Evolutionary conservation across 805 yeast genomes (phyloP).

Genomic region (Candida piceae): DNA sequence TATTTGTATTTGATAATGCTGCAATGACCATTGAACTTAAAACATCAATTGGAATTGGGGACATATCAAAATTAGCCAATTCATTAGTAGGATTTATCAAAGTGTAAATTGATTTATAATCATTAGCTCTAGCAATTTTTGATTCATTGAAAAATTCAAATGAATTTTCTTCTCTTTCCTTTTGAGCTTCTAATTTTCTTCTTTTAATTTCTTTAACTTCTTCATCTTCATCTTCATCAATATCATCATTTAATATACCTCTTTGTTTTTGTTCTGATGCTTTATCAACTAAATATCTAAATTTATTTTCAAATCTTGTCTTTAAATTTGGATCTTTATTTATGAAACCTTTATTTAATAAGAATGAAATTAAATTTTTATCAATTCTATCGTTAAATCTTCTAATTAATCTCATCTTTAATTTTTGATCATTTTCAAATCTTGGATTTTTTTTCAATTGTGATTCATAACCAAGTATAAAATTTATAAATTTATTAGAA

Average conservation of each 20-base stretch:
- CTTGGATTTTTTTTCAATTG: slow-evolving; percentile 51
- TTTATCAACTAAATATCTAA: slow-evolving; percentile 27
- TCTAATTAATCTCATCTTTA: slow-evolving; percentile 27
- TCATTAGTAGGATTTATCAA: slow-evolving; percentile 59
- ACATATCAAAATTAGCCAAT: slow-evolving; percentile 61
- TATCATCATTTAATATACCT: slow-evolving; percentile 35
- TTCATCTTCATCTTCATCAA: slow-evolving; percentile 38
- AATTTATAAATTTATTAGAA: slow-evolving; percentile 48
- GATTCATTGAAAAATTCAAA: slow-evolving; percentile 25
- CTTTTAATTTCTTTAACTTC: slow-evolving; percentile 20
- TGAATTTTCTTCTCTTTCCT: slow-evolving; percentile 16
- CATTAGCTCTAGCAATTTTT: slow-evolving; percentile 33
- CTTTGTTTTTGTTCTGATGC: slow-evolving; percentile 24
- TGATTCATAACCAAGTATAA: slow-evolving; percentile 57
- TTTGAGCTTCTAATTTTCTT: slow-evolving; percentile 17
- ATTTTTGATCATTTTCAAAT: slow-evolving; percentile 30
- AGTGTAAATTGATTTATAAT: slow-evolving; percentile 63
- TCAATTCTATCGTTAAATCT: slow-evolving; percentile 34
- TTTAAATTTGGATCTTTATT: slow-evolving; percentile 27
- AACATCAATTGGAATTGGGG: slow-evolving; percentile 59
- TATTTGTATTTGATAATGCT: slow-evolving; percentile 55
- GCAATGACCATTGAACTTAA: slow-evolving; percentile 60
- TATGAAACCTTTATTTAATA: slow-evolving; percentile 30
- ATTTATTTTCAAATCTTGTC: slow-evolving; percentile 30
- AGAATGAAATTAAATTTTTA: slow-evolving; percentile 28